Evolutionary conservation across 1,139 yeast species (phyloP).

Genomic region (Yamadazyma aaseri): DNA sequence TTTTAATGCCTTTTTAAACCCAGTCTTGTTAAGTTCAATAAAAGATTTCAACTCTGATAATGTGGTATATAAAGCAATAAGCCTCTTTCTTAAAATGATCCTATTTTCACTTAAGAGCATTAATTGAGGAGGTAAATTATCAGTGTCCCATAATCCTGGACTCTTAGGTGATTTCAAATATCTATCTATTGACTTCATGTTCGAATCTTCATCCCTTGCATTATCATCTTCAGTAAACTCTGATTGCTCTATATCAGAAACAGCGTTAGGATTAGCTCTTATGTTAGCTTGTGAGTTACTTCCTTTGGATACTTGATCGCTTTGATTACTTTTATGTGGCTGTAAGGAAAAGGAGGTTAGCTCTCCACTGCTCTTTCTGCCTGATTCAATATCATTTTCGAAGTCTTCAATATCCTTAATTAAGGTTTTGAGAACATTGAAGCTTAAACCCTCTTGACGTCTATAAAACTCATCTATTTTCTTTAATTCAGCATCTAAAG

Average conservation of each 20-base stretch:
- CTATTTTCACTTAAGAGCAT: slow-evolving; percentile 42
- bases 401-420: slow-evolving; percentile 49
- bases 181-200: slow-evolving; percentile 32
- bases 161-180: slow-evolving; percentile 40
- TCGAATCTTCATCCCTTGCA: slow-evolving; percentile 1
- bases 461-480: slow-evolving; percentile 63
- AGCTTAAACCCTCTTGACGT: slow-evolving; percentile 49
- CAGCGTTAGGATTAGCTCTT: neutral
- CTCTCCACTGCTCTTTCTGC: slow-evolving; percentile 12
- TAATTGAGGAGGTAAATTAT: slow-evolving; percentile 38
- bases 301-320: neutral
- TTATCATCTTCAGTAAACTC: slow-evolving; percentile 29
- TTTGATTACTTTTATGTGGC: slow-evolving; percentile 7
- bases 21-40: slow-evolving; percentile 65
- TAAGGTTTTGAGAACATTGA: slow-evolving; percentile 49
- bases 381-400: slow-evolving; percentile 29
- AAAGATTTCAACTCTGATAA: slow-evolving; percentile 64
- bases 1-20: slow-evolving; percentile 66
- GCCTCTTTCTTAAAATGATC: slow-evolving; percentile 54
- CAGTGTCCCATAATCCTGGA: slow-evolving; percentile 35
- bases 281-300: neutral
- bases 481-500: slow-evolving; percentile 52
- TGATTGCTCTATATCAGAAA: slow-evolving; percentile 7
- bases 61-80: slow-evolving; percentile 57
- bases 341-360: slow-evolving; percentile 11